These are phyloP conservation scores for Colletotrichum filicis DNA, from an alignment of 2,329 filamentous ascomycete genomes.

Conservation along the genomic window DNA sequence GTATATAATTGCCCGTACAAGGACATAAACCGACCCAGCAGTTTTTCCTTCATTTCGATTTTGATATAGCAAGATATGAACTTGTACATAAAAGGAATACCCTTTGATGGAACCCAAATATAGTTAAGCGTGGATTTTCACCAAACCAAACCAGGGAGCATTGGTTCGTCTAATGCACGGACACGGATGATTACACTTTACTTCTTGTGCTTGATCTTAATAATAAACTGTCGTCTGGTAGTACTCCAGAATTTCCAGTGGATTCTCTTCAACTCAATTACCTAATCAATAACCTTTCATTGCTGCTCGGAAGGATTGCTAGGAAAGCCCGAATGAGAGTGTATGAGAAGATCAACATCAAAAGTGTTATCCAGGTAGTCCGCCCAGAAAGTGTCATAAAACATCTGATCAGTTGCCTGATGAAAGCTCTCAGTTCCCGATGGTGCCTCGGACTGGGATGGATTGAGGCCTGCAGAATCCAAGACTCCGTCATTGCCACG, in stretches of 20 bases:
- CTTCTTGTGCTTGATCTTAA: too few relatives aligned
- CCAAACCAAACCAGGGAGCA: too few relatives aligned
- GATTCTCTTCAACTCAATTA: neutral
- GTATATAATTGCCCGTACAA: neutral
- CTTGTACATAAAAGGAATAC: neutral
- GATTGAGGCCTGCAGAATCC: neutral
- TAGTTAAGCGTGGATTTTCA: too few relatives aligned
- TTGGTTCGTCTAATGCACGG: too few relatives aligned
- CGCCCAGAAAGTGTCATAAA: slow-evolving; percentile 16
- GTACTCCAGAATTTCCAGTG: neutral
- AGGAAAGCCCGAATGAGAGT: neutral
- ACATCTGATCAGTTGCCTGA: slow-evolving; percentile 3
- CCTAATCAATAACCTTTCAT: neutral
- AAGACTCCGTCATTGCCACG: neutral
- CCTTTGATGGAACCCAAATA: too few relatives aligned
- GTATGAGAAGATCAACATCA: slow-evolving; percentile 12
- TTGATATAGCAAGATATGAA: neutral
- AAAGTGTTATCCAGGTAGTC: slow-evolving; percentile 3
- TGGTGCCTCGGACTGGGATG: neutral
- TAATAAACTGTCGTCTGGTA: too few relatives aligned
- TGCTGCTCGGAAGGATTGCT: neutral
- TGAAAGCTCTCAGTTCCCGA: neutral
- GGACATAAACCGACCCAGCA: neutral
- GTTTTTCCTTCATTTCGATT: neutral
- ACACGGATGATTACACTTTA: too few relatives aligned